These are phyloP conservation scores for Ophiocordyceps camponoti-rufipedis DNA, from an alignment of 2,329 filamentous ascomycete genomes.

Conservation along the genomic window DNA sequence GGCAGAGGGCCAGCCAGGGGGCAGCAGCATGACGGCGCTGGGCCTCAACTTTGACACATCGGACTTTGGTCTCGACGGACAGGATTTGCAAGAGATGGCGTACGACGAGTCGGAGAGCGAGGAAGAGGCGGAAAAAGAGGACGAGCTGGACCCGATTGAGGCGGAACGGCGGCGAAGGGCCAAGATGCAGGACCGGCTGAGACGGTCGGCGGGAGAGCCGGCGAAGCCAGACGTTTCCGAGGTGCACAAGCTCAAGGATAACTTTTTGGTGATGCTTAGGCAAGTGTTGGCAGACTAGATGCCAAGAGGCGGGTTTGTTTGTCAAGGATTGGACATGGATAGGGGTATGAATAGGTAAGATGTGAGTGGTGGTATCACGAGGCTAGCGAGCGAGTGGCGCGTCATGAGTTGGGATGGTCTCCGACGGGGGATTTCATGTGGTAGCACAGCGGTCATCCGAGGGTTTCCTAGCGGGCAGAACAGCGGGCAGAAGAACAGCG, in stretches of 20 bases:
- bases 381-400: too few relatives aligned
- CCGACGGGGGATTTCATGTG: too few relatives aligned
- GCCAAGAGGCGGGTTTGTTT: background rate
- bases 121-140: conserved; percentile 55
- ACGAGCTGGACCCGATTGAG: conserved; percentile 72
- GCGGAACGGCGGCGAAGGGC: conserved; percentile 65
- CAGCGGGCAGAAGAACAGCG: too few relatives aligned
- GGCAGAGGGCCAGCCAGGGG: conserved; percentile 41
- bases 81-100: conserved; percentile 71
- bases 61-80: conserved; percentile 80
- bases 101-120: conserved; percentile 51
- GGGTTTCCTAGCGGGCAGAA: too few relatives aligned
- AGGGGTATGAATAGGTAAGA: too few relatives aligned
- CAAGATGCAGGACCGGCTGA: conserved; percentile 62
- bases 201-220: conserved; percentile 68
- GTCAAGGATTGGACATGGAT: too few relatives aligned
- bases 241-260: conserved; percentile 60
- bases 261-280: conserved; percentile 68
- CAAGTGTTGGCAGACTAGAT: conserved; percentile 56
- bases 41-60: conserved; percentile 50
- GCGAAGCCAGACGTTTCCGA: conserved; percentile 63
- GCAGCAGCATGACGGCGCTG: conserved; percentile 31
- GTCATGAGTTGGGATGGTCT: too few relatives aligned
- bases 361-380: too few relatives aligned
- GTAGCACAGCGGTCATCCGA: too few relatives aligned